Evolutionary conservation across 2,329 filamentous ascomycete species (phyloP).

Genomic region (Sporothrix protearum): DNA sequence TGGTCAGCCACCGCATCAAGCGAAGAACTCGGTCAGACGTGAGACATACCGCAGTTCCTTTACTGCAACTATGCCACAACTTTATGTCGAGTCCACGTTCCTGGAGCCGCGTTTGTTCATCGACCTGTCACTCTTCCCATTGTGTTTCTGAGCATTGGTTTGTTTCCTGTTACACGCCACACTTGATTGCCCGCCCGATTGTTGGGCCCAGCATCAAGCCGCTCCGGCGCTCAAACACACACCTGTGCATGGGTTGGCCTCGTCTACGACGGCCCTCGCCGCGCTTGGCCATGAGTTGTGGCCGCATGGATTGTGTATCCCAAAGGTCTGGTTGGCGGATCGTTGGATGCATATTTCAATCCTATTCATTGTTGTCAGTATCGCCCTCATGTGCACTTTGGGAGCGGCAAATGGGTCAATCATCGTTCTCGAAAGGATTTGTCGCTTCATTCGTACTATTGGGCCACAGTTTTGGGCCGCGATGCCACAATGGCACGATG

Average conservation of each 20-base stretch:
- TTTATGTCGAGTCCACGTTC: background rate
- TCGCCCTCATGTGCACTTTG: background rate
- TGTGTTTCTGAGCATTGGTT: background rate
- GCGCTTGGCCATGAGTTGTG: background rate
- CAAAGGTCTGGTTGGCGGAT: conserved; percentile 10
- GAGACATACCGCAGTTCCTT: conserved; percentile 1
- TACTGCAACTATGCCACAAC: background rate
- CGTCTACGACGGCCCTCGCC: background rate
- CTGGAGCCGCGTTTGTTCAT: background rate
- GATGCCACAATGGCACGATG: background rate
- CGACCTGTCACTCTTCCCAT: background rate
- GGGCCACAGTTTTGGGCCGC: too few species aligned
- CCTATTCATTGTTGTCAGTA: background rate
- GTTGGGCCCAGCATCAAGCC: background rate
- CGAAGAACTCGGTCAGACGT: background rate
- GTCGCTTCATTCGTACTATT: too few species aligned
- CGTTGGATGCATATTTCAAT: background rate
- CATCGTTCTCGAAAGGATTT: background rate
- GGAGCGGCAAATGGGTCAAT: background rate
- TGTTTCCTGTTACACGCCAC: background rate
- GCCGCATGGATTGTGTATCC: background rate
- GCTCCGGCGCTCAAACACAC: conserved; percentile 2
- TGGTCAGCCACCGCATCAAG: background rate
- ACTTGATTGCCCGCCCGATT: too few species aligned
- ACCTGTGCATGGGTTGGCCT: background rate